Evolutionary conservation across 306 rosid species (phyloP).

Genomic region (Glycyrrhiza uralensis): DNA sequence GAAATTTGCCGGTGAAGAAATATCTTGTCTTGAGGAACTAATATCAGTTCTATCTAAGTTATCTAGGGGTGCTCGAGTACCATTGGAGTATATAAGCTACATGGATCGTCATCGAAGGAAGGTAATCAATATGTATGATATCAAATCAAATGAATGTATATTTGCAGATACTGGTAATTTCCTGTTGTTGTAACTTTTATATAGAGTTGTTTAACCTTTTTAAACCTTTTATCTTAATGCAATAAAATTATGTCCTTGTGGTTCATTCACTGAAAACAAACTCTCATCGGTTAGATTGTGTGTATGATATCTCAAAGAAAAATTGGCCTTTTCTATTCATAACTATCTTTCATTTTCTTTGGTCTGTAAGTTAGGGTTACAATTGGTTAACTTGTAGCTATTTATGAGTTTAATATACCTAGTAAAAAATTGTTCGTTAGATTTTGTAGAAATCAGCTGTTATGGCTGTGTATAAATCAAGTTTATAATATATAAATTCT

Average conservation of each 20-base stretch:
- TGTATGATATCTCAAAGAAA: slow-evolving; percentile 7
- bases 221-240: background rate
- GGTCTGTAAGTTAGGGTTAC: slow-evolving; percentile 8
- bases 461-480: background rate
- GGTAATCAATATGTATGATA: slow-evolving; percentile 36
- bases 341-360: slow-evolving; percentile 3
- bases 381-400: background rate
- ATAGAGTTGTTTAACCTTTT: background rate
- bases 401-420: background rate
- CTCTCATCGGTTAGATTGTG: slow-evolving; percentile 1
- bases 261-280: background rate
- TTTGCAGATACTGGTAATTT: slow-evolving; percentile 4
- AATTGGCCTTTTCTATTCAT: background rate
- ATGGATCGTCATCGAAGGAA: slow-evolving; percentile 86
- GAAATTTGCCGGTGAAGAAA: slow-evolving; percentile 91
- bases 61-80: slow-evolving; percentile 85
- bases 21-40: slow-evolving; percentile 69
- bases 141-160: background rate
- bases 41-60: slow-evolving; percentile 66
- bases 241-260: background rate
- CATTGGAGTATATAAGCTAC: slow-evolving; percentile 79
- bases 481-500: background rate
- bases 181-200: background rate
- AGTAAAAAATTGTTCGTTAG: background rate
- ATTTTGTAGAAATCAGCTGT: background rate